Evolutionary conservation across 1,139 yeast species (phyloP).

Genomic region (Maudiozyma humilis): DNA sequence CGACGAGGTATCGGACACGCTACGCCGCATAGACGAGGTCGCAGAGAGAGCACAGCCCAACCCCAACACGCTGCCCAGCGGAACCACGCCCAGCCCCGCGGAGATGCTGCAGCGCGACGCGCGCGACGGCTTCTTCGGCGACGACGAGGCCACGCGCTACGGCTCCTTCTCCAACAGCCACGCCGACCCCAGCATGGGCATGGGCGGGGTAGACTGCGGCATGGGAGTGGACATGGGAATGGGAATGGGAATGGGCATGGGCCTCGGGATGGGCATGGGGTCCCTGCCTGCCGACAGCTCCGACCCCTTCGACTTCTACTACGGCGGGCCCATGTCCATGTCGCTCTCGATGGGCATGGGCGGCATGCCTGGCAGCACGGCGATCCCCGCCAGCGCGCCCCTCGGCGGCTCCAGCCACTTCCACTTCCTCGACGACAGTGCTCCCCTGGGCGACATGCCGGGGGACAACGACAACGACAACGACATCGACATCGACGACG

Average conservation of each 20-base stretch:
- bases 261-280: neutral
- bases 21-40: neutral
- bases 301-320: too few species aligned
- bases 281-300: neutral
- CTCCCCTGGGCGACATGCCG: neutral
- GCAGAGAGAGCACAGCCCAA: neutral
- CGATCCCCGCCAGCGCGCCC: neutral
- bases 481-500: neutral
- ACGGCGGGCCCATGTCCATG: too few species aligned
- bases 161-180: slow-evolving; percentile 5
- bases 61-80: too few species aligned
- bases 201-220: neutral
- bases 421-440: neutral
- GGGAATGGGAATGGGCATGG: neutral
- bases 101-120: neutral
- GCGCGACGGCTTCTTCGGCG: neutral
- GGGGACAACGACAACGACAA: neutral
- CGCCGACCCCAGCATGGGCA: neutral
- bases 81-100: too few species aligned
- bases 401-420: neutral
- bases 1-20: too few species aligned
- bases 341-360: neutral
- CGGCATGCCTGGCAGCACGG: neutral
- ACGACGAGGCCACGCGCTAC: neutral
- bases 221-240: neutral